Percentiles rank a stretch among this genome's conserved stretches.
phyloP scores from a whole-genome alignment of 306 rosid genomes.

The Pyrus pyrifolia region DNA sequence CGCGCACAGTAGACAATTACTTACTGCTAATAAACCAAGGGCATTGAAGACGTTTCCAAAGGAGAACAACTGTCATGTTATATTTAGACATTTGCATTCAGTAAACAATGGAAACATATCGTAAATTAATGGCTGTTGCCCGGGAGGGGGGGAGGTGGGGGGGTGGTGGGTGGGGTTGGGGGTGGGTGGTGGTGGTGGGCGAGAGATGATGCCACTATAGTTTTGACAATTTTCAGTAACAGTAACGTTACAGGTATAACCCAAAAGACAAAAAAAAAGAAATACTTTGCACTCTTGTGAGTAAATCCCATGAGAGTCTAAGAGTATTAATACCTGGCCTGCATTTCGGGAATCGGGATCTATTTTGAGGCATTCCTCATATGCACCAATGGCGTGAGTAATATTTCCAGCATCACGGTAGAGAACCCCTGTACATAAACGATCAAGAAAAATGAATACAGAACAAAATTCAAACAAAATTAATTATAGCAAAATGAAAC shows the following conservation, averaged over 20 bases:
- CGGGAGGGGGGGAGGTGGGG: too few species aligned
- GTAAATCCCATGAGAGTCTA: background rate
- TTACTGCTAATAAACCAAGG: too few species aligned
- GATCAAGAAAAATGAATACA: conserved; percentile 13
- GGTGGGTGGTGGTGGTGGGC: too few species aligned
- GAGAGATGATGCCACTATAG: background rate
- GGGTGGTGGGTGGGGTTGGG: too few species aligned
- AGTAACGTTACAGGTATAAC: background rate
- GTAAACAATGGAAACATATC: too few species aligned
- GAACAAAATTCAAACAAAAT: background rate
- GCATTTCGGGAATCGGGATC: conserved; percentile 99
- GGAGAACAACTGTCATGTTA: too few species aligned
- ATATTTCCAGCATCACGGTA: conserved; percentile 96
- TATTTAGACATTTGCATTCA: too few species aligned
- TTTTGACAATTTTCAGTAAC: background rate
- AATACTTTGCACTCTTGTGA: background rate
- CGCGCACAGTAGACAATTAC: too few species aligned
- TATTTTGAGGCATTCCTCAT: conserved; percentile 89
- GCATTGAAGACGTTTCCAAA: too few species aligned
- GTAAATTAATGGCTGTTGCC: too few species aligned
- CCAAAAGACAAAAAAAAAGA: background rate
- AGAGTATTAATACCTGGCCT: conserved; percentile 69
- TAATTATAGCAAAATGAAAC: background rate
- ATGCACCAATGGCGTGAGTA: conserved; percentile 72
- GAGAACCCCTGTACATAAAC: conserved; percentile 68